Conservation (phyloP, 176 grass and related monocot genomes). For the Tillandsia leiboldiana region DNA sequence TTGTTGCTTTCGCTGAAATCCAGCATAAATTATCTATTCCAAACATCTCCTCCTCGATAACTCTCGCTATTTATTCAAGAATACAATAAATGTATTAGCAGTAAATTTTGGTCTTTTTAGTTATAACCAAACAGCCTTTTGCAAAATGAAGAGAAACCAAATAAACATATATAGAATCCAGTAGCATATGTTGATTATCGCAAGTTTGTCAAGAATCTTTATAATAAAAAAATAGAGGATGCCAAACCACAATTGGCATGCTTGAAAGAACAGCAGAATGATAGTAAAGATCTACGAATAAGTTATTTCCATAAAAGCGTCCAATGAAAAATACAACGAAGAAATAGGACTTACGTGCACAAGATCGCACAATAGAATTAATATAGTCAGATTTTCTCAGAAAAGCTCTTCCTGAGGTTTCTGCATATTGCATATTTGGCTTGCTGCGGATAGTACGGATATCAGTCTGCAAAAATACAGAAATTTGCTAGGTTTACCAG, state of each 20-base stretch:
- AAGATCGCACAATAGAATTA: slow-evolving; percentile 25
- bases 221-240: too few species aligned
- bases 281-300: neutral
- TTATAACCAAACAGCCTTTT: neutral
- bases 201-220: neutral
- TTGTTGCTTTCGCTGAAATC: slow-evolving; percentile 25
- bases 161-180: neutral
- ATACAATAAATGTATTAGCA: slow-evolving; percentile 2
- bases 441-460: slow-evolving; percentile 16
- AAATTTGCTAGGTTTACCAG: neutral
- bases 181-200: neutral
- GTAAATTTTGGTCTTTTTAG: neutral
- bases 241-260: too few species aligned
- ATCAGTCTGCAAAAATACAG: slow-evolving; percentile 23
- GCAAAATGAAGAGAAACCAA: neutral
- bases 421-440: slow-evolving; percentile 26
- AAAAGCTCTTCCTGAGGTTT: slow-evolving; percentile 22
- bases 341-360: slow-evolving; percentile 28
- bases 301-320: neutral
- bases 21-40: slow-evolving; percentile 27
- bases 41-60: slow-evolving; percentile 36
- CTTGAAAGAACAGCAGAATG: neutral
- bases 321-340: neutral
- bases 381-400: slow-evolving; percentile 33
- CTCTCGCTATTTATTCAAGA: slow-evolving; percentile 21